Conservation (phyloP, 331 rosid species). For the Quercus phellos region DNA sequence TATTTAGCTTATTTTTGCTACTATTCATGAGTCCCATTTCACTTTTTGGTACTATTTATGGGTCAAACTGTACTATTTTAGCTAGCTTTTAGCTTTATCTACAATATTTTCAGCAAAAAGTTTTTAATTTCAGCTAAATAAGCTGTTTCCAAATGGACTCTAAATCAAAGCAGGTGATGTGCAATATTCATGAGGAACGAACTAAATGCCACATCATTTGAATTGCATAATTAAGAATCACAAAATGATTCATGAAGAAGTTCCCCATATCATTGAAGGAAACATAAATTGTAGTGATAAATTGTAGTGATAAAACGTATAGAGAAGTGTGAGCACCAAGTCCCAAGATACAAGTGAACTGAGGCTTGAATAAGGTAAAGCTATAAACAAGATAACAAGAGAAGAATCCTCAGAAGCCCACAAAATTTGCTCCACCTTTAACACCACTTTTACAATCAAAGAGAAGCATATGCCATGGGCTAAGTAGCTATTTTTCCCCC, state of each 20-base stretch:
- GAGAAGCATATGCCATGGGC: not conserved
- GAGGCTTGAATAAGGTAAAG: not conserved
- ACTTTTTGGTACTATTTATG: too few relatives aligned
- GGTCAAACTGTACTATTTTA: too few relatives aligned
- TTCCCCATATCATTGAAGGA: not conserved
- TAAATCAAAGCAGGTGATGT: constrained; percentile 42
- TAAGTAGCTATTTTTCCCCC: not conserved
- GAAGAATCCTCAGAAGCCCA: not conserved
- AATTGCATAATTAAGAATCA: constrained; percentile 20
- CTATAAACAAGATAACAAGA: not conserved
- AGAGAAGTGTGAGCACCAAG: not conserved
- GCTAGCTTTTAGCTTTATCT: accelerated
- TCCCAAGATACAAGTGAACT: not conserved
- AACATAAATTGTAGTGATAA: not conserved
- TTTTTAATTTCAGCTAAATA: too few relatives aligned
- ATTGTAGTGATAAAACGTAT: not conserved
- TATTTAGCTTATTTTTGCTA: too few relatives aligned
- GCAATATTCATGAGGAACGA: constrained; percentile 86
- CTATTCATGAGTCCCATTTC: accelerated
- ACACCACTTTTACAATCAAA: not conserved
- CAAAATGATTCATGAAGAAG: not conserved
- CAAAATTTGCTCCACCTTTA: not conserved
- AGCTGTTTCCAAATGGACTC: accelerated
- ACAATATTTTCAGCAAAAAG: too few relatives aligned
- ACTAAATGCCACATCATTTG: constrained; percentile 91